Conservation (phyloP, 2,329 filamentous ascomycete genomes). For the Shiraia bambusicola region DNA sequence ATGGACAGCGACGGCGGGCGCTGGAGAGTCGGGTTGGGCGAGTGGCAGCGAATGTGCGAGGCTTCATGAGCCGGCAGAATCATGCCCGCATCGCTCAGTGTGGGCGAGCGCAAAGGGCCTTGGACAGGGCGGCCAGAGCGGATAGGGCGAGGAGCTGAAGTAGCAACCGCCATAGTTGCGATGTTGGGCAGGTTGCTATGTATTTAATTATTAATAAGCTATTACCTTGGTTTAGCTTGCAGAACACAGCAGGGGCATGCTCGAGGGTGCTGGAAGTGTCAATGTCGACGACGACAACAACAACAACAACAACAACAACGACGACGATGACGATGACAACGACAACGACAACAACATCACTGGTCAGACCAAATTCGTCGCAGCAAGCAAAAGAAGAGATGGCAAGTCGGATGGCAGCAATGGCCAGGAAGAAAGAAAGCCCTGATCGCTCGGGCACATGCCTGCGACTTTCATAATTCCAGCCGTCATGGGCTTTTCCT, state of each 20-base stretch:
- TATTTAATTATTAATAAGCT: too few relatives aligned
- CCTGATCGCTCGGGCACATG: conserved; percentile 3
- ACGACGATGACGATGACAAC: too few relatives aligned
- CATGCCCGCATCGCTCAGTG: conserved; percentile 91
- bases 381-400: conserved; percentile 1
- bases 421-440: conserved; percentile 1
- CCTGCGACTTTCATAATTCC: conserved; percentile 13
- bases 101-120: conserved; percentile 62
- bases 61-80: conserved; percentile 68
- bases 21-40: conserved; percentile 53
- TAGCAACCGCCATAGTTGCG: conserved; percentile 25
- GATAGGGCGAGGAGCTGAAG: conserved; percentile 19
- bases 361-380: neutral
- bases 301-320: too few relatives aligned
- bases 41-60: conserved; percentile 47
- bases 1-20: conserved; percentile 47
- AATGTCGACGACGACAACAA: too few relatives aligned
- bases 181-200: too few relatives aligned
- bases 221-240: conserved; percentile 23
- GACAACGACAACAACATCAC: neutral
- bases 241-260: conserved; percentile 21
- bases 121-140: conserved; percentile 14
- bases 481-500: neutral
- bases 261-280: conserved; percentile 5
- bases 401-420: neutral